These are phyloP conservation scores for Aspergillus amoenus DNA, from an alignment of 2,329 filamentous ascomycete species.

Conservation along the genomic window DNA sequence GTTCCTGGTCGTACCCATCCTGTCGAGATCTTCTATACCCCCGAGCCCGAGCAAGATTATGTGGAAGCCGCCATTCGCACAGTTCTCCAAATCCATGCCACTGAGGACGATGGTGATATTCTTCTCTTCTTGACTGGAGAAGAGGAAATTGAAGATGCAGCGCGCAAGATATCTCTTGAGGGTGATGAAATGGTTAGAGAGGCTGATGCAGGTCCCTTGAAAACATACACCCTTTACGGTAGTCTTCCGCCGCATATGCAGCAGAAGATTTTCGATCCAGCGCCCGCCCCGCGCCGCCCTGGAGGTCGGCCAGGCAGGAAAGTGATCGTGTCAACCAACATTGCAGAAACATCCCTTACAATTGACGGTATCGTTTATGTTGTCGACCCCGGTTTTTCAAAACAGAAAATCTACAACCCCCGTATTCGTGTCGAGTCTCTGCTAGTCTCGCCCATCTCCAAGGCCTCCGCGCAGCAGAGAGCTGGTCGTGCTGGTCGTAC, in stretches of 20 bases:
- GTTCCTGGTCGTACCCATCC: constrained; percentile 94
- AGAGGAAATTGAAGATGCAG: constrained; percentile 97
- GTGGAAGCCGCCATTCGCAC: constrained; percentile 93
- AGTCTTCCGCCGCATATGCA: constrained; percentile 89
- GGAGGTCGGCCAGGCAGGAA: constrained; percentile 90
- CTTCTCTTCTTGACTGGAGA: constrained; percentile 94
- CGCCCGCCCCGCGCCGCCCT: constrained; percentile 68
- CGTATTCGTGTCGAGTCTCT: constrained; percentile 94
- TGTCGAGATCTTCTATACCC: constrained; percentile 98
- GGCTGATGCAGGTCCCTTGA: constrained; percentile 84
- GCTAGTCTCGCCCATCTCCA: constrained; percentile 96
- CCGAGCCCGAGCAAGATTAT: constrained; percentile 93
- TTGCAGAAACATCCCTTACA: constrained; percentile 94
- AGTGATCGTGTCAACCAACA: constrained; percentile 92
- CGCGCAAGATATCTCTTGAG: constrained; percentile 86
- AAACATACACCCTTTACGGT: constrained; percentile 91
- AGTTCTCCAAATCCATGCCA: constrained; percentile 93
- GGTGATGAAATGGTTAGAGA: constrained; percentile 89
- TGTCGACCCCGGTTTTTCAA: constrained; percentile 98
- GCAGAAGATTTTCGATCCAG: constrained; percentile 90
- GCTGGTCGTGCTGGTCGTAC: constrained; percentile 99
- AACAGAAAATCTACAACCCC: constrained; percentile 99
- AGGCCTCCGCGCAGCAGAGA: constrained; percentile 93
- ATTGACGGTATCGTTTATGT: constrained; percentile 99
- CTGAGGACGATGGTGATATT: constrained; percentile 88